Evolutionary conservation across 345 rosid species (phyloP).

Genomic region (Gossypium arboreum): DNA sequence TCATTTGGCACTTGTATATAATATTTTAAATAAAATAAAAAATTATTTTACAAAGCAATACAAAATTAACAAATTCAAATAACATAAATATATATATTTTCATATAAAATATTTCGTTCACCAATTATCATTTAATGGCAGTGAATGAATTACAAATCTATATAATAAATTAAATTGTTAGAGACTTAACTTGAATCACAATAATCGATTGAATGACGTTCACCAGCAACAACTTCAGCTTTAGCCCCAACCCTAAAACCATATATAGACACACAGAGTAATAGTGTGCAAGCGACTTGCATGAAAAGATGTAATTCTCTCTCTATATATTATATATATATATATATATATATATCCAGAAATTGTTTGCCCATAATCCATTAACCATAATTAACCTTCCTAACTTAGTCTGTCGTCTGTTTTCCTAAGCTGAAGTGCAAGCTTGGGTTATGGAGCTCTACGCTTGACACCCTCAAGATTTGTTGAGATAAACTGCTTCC

Average conservation of each 20-base stretch:
- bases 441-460: conserved; percentile 27
- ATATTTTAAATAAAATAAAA: no score
- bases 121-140: no score
- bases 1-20: no score
- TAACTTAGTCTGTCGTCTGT: conserved; percentile 24
- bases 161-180: not conserved
- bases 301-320: not conserved
- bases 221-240: not conserved
- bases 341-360: not conserved
- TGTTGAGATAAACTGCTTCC: conserved; percentile 26
- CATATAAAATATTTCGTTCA: no score
- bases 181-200: not conserved
- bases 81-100: no score
- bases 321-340: not conserved
- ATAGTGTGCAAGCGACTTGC: not conserved
- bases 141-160: not conserved
- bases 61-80: no score
- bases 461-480: conserved; percentile 7
- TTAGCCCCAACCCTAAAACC: not conserved
- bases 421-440: conserved; percentile 47
- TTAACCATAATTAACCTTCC: not conserved
- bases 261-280: not conserved
- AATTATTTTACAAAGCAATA: no score
- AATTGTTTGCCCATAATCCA: not conserved
- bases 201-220: no score